A percentile compares a stretch with the other conserved stretches of the same genome.
Evolutionary conservation across 768 basidiomycete species (phyloP).

Genomic region (Leccinum rimulosum): DNA sequence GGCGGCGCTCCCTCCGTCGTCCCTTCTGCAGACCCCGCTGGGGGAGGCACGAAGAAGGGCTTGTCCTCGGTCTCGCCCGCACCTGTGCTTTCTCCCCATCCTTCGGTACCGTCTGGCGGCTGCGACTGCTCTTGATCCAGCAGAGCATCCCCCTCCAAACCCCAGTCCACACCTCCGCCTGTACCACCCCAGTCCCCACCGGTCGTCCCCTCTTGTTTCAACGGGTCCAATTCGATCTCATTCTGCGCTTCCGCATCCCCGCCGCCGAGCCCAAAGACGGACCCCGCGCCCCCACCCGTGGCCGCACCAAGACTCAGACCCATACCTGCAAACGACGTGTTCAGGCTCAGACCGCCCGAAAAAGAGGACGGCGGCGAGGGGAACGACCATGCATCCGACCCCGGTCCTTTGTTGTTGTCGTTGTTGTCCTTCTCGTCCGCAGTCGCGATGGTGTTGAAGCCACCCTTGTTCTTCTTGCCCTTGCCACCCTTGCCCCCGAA

Average conservation of each 20-base stretch:
- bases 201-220: background rate
- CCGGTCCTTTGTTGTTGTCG: background rate
- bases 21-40: background rate
- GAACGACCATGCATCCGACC: background rate
- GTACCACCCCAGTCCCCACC: background rate
- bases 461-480: too few relatives aligned
- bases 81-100: background rate
- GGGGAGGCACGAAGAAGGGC: too few relatives aligned
- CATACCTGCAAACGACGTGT: too few relatives aligned
- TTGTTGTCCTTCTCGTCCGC: too few relatives aligned
- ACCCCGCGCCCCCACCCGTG: too few relatives aligned
- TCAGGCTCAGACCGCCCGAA: too few relatives aligned
- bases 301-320: too few relatives aligned
- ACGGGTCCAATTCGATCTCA: slow-evolving; percentile 2
- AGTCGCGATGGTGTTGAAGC: too few relatives aligned
- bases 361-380: background rate
- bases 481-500: background rate
- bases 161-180: too few relatives aligned
- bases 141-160: too few relatives aligned
- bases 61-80: too few relatives aligned
- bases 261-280: background rate
- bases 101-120: background rate
- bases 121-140: background rate
- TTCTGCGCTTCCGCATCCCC: background rate
- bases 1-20: background rate